Base-by-base conservation (phyloP, 1,139 yeast species). In the Candida frijolesensis region DNA sequence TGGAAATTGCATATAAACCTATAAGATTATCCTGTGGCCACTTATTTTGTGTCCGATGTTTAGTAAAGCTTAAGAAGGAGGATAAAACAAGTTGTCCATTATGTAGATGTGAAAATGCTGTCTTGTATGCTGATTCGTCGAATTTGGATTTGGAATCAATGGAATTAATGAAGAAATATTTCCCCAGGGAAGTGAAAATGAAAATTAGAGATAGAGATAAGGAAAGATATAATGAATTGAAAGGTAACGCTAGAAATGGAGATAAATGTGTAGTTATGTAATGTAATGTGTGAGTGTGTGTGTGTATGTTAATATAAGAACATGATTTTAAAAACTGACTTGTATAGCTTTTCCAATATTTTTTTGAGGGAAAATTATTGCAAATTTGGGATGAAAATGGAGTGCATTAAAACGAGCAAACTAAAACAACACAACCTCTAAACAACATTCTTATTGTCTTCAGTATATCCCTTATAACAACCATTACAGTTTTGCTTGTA, bases 1-100 rank as follows among this genome's bases (percentile, higher is more conserved):
- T 82, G 64, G 76, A 80, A 4, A 77, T 87, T 40, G 90, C 91
- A 0, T 86, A 78, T 65, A 85, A 85, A 59, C 94, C 94, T 1
- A 84, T 87, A 45, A 66, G 83, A 46, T 70, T 87, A 19, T 67
- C 67, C 11, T 87, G 94, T 64, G 78, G 79, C 1, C 94, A 87
- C 61, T 68, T 85, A 27, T 87, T 86, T 63, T 87, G 94, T 64
- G 84, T 87, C 2, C 66, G 91, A 46, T 87, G 94, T 58, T 66
- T 86, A 53, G 86, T 87, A 15, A 85, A 84, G 57, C 61, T 87
- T 59, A 87, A 86, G 61, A 74, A 87, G 48, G 76, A 79, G 46
- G 67, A 67, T 9, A 83, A 82, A 55, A 76, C 76, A 39, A 78
- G 79, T 55, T 87, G 94, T 64, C 94, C 94, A 0, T 70, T 87